Evolutionary conservation across 192 early-diverging fungal genomes (phyloP), one percentile per base, ranked within the genome.

Genomic region (Podila verticillata): DNA sequence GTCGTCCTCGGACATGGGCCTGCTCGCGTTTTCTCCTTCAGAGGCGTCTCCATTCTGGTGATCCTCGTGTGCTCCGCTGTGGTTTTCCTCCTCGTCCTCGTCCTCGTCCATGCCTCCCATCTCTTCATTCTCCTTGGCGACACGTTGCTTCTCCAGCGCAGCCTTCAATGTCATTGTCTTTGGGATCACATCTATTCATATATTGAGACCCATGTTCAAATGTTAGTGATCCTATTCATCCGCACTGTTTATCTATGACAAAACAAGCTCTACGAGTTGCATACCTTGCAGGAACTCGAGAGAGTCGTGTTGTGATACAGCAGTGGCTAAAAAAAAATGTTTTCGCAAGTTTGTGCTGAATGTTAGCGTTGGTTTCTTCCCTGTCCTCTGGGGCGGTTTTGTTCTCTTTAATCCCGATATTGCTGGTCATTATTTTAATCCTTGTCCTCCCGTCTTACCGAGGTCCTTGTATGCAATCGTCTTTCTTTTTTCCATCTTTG

Each of bases 391-490:
- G n/a, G n/a, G n/a, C n/a, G n/a, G n/a, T 74, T 57, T 85, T 57
- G 24, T 49, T 10, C 7, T 70, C 39, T n/a, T n/a, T 26, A 30
- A 61, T 30, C 2, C 32, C 56, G 10, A 15, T 17, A 48, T 22
- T n/a, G 2, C 31, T 34, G 65, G 7, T 30, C 5, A 0, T 2
- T 13, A 8, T 39, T 34, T 32, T 26, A 2, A 17, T 56, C 22
- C 7, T 15, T 51, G 10, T 49, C 28, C 19, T 26, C 2, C 48
- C 2, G 70, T 73, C 84, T 85, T 91, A 84, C 90, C 91, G 58
- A 92, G 86, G 71, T 94, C 91, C 82, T 88, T 89, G 73, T 92
- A 94, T 54, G 85, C 86, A 9, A 94, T 85, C 13, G 90, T 91
- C 68, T 91, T 94, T 83, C 91, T 85, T 74, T 92, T 94, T 29